Evolutionary conservation across 148 eudicot genomes (phyloP), one percentile per base, ranked within the genome.

Genomic region (Drosera capensis): DNA sequence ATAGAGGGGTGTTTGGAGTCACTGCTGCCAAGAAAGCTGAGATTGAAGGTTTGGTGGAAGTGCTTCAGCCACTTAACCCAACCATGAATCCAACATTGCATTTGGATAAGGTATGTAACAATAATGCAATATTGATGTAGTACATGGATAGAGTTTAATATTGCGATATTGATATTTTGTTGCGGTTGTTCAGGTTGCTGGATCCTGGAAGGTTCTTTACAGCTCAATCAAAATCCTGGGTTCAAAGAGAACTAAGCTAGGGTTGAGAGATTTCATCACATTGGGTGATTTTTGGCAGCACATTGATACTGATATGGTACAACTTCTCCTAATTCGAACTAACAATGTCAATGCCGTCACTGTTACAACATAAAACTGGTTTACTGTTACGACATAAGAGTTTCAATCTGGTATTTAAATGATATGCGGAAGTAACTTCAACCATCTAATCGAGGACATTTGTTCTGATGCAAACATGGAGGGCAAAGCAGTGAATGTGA

Each of bases 401-500:
- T 34, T 34, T 2, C 11, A 34, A 34, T 28, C 11, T 28, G 38
- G 14, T 34, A 3, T 34, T 15, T 9, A 34, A 9, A 9, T 34
- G 38, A 4, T 4, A 5, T 9, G 11, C n/a, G 11, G 38, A 28
- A 3, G 31, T 28, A 9, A 9, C 31, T 34, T 34, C n/a, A 34
- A 34, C n/a, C 11, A 11, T 11, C 38, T 4, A 40, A 4, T 2
- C 18, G 19, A 15, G 65, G 43, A n/a, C n/a, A 40, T 37, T 50
- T 48, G 36, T 64, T 41, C 35, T 56, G 52, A 55, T 68, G 64
- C 48, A 50, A 70, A 61, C 68, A 73, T 78, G 96, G 93, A 86
- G 96, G 74, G 78, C 39, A 82, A 86, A 86, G 94, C 96, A 75
- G 88, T 79, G 20, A 86, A 86, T 56, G 71, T 74, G 59, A 62